phyloP scores from a whole-genome alignment of 768 basidiomycete genomes.

The Brasilioporus rufonigricans region DNA sequence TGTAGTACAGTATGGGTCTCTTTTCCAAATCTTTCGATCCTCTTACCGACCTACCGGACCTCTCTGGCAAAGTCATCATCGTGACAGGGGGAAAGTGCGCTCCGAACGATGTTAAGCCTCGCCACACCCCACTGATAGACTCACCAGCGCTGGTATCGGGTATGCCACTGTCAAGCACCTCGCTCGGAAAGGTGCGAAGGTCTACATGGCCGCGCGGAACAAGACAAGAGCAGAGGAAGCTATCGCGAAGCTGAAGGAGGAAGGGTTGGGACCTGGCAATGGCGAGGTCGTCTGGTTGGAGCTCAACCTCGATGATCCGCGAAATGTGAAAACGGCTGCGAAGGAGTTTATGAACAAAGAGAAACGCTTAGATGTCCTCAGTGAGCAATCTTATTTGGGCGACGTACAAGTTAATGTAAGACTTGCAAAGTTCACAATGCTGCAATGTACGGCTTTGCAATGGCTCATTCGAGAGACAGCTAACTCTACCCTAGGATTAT shows the following conservation, averaged over 20 bases:
- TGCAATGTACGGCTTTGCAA: slow-evolving; percentile 36
- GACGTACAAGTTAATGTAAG: not conserved
- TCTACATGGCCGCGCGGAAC: slow-evolving; percentile 57
- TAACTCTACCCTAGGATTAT: slow-evolving; percentile 18
- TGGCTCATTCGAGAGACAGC: not conserved
- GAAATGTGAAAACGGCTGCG: slow-evolving; percentile 44
- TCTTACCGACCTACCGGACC: slow-evolving; percentile 35
- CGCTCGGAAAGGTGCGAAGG: slow-evolving; percentile 52
- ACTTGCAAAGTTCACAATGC: slow-evolving; percentile 52
- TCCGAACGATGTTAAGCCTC: too few species aligned
- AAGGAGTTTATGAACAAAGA: slow-evolving; percentile 50
- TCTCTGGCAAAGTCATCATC: slow-evolving; percentile 41
- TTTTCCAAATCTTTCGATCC: slow-evolving; percentile 35
- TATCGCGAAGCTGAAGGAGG: slow-evolving; percentile 42
- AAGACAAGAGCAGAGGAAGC: slow-evolving; percentile 46
- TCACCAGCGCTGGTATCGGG: slow-evolving; percentile 46
- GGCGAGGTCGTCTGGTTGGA: slow-evolving; percentile 49
- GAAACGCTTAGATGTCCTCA: slow-evolving; percentile 50
- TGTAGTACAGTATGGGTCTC: not conserved
- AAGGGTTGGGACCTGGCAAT: slow-evolving; percentile 43
- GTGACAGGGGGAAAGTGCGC: slow-evolving; percentile 59
- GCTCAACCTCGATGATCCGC: slow-evolving; percentile 51
- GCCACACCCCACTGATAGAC: not conserved
- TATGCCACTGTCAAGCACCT: slow-evolving; percentile 52
- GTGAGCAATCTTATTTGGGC: slow-evolving; percentile 30